Base-by-base conservation (phyloP, 192 early-diverging fungal genomes). In the Jimgerdemannia flammicorona region DNA sequence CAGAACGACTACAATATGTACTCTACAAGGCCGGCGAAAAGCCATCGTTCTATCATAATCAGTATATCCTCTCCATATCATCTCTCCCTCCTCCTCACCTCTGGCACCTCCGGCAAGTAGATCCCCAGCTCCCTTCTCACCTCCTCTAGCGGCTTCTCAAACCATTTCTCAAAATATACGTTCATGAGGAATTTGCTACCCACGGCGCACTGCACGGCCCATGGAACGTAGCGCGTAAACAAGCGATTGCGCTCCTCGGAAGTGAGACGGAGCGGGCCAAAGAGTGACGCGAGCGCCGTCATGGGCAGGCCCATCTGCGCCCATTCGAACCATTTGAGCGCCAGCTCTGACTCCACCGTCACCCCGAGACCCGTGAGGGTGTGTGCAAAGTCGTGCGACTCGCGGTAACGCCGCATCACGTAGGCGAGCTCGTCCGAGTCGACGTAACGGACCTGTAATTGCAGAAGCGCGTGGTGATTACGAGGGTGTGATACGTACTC, bases 311-410 rank as follows among this genome's bases (percentile, higher is more conserved):
- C 95, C 2, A 93, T 96, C 78, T 99, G 98, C 10, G 86, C 87
- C 82, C 92, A 91, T 81, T 99, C 98, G 78, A 98, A 95, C 90
- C 93, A 94, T 86, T 99, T 99, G 54, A 99, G 86, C 4, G 92
- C 96, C 70, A 98, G 84, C 86, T 99, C 98, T 44, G 91, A 95
- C 75, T 95, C 93, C 4, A 97, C 92, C 3, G 91, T 91, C 3
- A 93, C 87, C 17, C 81, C 86, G 43, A 98, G 75, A 64, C 94
- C 96, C 40, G 94, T 92, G 39, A 99, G 79, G 1, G 91, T 90
- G 79, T 99, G 98, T 78, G 92, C 97, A 80, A 98, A 95, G 79
- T 99, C 96, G 72, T 98, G 96, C 44, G 92, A 92, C 86, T 99
- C 92, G 29, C 98, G 89, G 77, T 97, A 97, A 76, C 98, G 85